Base-by-base conservation (phyloP, 352 stramenopile genomes). In the Phytophthora macrochlamydospora region DNA sequence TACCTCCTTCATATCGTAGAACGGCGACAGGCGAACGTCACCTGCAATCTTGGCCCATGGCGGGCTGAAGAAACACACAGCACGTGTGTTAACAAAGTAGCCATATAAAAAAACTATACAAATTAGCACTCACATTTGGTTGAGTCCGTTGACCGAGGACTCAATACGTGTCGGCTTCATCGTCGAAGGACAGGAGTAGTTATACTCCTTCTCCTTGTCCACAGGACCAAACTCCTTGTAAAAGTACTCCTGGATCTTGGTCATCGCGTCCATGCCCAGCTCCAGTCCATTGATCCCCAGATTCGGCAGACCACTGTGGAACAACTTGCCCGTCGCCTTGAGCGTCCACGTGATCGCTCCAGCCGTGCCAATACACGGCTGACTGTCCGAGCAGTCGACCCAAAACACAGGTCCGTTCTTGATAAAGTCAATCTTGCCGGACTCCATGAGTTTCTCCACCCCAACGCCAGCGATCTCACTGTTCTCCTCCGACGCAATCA, bases 361-460 rank as follows among this genome's bases (percentile, higher is more conserved):
- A 31, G 90, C 85, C 33, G 93, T 98, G 7, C 93, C 93, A 49
- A 97, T 97, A 73, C 92, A 98, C 13, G 93, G 92, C 69, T 98
- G 90, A 37, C 78, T 94, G 73, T 98, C 93, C 9, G 91, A 93
- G 65, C 87, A 94, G 73, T 98, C 93, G 18, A 98, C 79, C 93
- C 93, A 98, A 53, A 97, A 93, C 32, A 97, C 83, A 0, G 91
- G 92, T 3, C 92, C 90, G 59, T 97, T 95, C 83, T 97, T 97
- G 58, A 98, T 79, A 60, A 96, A 93, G 61, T 98, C 90, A 33
- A 98, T 89, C 62, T 95, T 91, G 5, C 93, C 92, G 0, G 81
- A 86, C 65, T 90, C 83, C 76, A 95, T 89, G 28, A 98, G 72
- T 38, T 70, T 92, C 64, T 98, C 93, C 32, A 98, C 89, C 6